Conservation (phyloP, 768 basidiomycete genomes). For the Cystobasidium tubakii region DNA sequence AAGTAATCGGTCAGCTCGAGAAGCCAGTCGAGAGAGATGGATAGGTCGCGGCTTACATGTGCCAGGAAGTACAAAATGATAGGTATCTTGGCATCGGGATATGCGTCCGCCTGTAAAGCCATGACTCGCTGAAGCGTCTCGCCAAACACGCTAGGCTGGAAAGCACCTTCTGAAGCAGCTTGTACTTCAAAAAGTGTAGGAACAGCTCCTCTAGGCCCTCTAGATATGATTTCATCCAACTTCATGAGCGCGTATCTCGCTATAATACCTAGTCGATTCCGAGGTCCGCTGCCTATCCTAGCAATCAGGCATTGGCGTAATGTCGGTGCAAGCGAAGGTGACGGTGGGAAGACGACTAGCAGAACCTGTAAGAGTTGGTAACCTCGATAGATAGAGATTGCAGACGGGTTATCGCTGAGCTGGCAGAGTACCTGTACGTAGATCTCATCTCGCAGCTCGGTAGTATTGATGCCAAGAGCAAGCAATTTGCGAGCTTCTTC, state of each 20-base stretch:
- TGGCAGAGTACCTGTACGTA: conserved; percentile 30
- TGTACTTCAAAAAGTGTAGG: conserved; percentile 16
- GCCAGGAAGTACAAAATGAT: conserved; percentile 26
- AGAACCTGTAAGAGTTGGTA: conserved; percentile 29
- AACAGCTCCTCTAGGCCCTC: conserved; percentile 9
- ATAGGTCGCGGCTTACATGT: conserved; percentile 3
- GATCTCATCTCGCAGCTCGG: conserved; percentile 31
- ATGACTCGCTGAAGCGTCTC: conserved; percentile 22
- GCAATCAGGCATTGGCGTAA: conserved; percentile 18
- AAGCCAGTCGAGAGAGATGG: not conserved
- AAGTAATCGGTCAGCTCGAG: not conserved
- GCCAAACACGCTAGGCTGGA: conserved; percentile 34
- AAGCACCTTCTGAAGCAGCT: conserved; percentile 29
- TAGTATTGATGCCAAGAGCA: not conserved
- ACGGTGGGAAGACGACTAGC: conserved; percentile 22
- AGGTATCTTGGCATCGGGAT: conserved; percentile 34
- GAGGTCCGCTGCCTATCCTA: not conserved
- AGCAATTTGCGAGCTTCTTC: conserved; percentile 31
- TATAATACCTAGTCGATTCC: conserved; percentile 27
- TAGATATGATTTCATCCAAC: conserved; percentile 15
- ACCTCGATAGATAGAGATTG: conserved; percentile 30
- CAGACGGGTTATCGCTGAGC: conserved; percentile 31
- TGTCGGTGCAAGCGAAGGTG: conserved; percentile 18
- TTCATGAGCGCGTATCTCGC: conserved; percentile 25
- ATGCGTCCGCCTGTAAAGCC: conserved; percentile 24